Conservation (phyloP, 1,284 basidiomycete genomes). For the Ganoderma sinense region DNA sequence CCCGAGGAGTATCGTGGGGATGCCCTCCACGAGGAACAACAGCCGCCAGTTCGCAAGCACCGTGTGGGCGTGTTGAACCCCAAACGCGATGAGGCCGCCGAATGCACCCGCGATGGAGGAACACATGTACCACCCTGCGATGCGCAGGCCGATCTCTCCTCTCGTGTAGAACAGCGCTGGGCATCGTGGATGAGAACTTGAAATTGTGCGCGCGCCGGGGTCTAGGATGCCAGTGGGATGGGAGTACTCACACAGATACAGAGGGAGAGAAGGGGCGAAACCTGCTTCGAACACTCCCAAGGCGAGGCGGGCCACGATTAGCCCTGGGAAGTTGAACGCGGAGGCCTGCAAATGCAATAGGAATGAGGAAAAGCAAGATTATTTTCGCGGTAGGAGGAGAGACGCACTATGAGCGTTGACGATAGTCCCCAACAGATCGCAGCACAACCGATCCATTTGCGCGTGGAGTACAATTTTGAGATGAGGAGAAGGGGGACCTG, state of each 20-base stretch:
- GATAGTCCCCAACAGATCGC: conserved; percentile 77
- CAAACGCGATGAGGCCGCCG: conserved; percentile 78
- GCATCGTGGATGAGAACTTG: conserved; percentile 45
- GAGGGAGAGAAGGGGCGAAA: conserved; percentile 76
- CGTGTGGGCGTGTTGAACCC: conserved; percentile 63
- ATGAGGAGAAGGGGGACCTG: conserved; percentile 72
- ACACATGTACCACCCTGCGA: conserved; percentile 83
- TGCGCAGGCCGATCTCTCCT: conserved; percentile 71
- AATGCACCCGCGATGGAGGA: conserved; percentile 83
- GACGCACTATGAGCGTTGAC: conserved; percentile 71
- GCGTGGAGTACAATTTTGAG: conserved; percentile 73
- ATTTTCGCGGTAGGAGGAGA: neutral
- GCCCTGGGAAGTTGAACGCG: conserved; percentile 62
- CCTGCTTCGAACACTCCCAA: conserved; percentile 78
- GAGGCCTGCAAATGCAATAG: conserved; percentile 53
- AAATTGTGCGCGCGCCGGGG: too few relatives aligned
- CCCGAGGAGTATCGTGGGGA: conserved; percentile 75
- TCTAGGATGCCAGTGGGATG: too few relatives aligned
- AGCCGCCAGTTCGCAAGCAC: conserved; percentile 68
- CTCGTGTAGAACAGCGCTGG: conserved; percentile 72
- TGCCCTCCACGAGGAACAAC: conserved; percentile 81
- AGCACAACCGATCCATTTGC: conserved; percentile 68
- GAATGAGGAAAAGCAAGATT: neutral
- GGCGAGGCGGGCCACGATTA: conserved; percentile 64
- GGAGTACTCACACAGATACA: conserved; percentile 67